phyloP scores from a whole-genome alignment of 2,329 filamentous ascomycete species.

The Pyrenophora teres region DNA sequence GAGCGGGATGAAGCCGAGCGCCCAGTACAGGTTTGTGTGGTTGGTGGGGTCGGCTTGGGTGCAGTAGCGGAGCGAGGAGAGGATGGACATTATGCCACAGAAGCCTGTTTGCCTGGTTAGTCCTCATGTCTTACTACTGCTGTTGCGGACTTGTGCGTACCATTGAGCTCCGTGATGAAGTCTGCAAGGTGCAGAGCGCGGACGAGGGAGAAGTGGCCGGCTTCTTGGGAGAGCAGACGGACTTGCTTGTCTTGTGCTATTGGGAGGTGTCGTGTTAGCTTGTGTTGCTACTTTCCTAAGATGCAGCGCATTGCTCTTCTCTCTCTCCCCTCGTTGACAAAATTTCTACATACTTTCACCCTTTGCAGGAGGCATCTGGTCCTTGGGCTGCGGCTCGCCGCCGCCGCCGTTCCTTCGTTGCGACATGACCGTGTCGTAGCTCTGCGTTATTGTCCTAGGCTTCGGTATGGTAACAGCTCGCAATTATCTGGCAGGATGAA shows the following conservation, averaged over 20 bases:
- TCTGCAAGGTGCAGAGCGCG: conserved; percentile 75
- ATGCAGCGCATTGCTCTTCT: background rate
- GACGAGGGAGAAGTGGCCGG: conserved; percentile 70
- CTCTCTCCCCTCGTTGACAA: background rate
- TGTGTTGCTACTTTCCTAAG: background rate
- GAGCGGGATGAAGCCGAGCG: conserved; percentile 85
- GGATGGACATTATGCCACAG: conserved; percentile 92
- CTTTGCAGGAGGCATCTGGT: conserved; percentile 41
- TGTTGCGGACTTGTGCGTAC: conserved; percentile 43
- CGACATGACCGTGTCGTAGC: conserved; percentile 6
- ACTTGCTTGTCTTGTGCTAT: conserved; percentile 76
- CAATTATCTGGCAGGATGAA: no score
- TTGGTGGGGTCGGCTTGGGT: conserved; percentile 68
- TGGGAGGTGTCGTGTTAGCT: conserved; percentile 10
- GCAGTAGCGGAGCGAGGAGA: conserved; percentile 93
- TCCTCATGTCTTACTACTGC: background rate
- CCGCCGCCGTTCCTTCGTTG: conserved; percentile 15
- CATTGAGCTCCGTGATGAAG: conserved; percentile 81
- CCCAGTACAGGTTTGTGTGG: conserved; percentile 74
- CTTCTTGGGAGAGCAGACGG: conserved; percentile 69
- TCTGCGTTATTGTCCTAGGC: background rate
- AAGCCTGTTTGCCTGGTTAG: conserved; percentile 59
- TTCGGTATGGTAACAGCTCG: conserved; percentile 20
- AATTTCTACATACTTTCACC: conserved; percentile 49
- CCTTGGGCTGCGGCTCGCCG: conserved; percentile 45